phyloP scores from a whole-genome alignment of 225 moss, liverwort and hornwort species.

The Rhytidiadelphus loreus region DNA sequence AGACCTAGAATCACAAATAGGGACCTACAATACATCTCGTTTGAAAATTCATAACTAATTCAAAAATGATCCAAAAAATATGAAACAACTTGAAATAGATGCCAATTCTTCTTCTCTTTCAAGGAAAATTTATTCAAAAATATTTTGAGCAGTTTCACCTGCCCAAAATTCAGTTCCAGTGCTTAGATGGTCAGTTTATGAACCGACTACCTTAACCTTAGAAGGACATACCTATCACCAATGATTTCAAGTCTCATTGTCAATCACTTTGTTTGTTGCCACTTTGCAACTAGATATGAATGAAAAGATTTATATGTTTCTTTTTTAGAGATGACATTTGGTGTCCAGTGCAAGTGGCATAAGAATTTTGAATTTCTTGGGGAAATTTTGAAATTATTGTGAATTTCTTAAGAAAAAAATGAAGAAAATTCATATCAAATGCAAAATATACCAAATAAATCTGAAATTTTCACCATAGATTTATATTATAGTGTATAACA shows the following conservation, averaged over 20 bases:
- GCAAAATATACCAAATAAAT: background rate
- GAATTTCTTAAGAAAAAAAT: background rate
- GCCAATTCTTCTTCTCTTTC: no score
- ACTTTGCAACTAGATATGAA: background rate
- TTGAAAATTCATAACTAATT: no score
- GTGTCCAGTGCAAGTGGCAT: background rate
- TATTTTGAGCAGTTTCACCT: no score
- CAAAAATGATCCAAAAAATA: no score
- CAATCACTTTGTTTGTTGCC: background rate
- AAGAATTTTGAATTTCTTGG: fast-evolving
- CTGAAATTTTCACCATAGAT: background rate
- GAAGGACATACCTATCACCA: fast-evolving
- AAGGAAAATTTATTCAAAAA: no score
- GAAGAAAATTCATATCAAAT: background rate
- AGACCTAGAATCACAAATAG: no score
- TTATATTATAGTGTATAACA: background rate
- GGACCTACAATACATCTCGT: no score
- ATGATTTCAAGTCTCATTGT: background rate
- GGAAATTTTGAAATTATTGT: background rate
- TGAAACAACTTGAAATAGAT: no score
- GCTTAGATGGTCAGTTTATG: no score
- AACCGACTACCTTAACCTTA: no score
- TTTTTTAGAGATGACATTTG: fast-evolving
- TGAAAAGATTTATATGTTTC: no score
- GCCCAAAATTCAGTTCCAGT: no score